Base-by-base conservation (phyloP, 352 stramenopile species). In the Phytophthora citrophthora region DNA sequence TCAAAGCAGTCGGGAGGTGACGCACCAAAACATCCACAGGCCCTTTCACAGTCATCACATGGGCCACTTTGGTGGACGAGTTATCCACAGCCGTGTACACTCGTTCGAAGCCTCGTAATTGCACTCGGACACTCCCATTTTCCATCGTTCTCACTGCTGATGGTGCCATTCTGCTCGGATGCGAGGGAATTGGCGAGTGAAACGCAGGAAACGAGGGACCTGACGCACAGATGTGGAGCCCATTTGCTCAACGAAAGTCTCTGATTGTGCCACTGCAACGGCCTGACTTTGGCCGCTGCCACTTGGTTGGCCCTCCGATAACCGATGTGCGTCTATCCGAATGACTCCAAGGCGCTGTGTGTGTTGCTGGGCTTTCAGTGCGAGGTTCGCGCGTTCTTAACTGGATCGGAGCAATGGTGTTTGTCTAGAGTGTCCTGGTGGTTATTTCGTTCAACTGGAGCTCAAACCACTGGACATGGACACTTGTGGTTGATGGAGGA, bases 61-160 rank as follows among this genome's bases (percentile, higher is more conserved):
- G 61, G n/a, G 51, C 61, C 32, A 72, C 52, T 49, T 75, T 72
- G 32, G 67, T 65, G 11, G 58, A 68, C 12, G 50, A 61, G 11
- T 68, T 29, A 36, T 77, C 69, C 27, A 72, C 47, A n/a, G 58
- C 27, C 11, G 64, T 60, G 64, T 68, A 67, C 46, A 70, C 55
- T 36, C 64, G 59, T 41, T 74, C 64, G 27, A 68, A 77, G 38
- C 64, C 69, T 16, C 69, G 69, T 20, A 74, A 39, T 26, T 70
- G 60, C n/a, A 67, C 59, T 6, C 53, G 36, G 47, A 54, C 55
- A 3, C 57, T 61, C 24, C 50, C 67, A 32, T 63, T 68, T 45
- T 49, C 34, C 10, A 39, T 49, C 32, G 40, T 58, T 27, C 13
- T 47, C 27, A 60, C 45, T 36, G 50, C 8, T 31, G 41, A 41